Percentiles rank a stretch among this genome's conserved stretches.
These are phyloP conservation scores for Coemansia sp. DNA, from an alignment of 192 early-diverging fungal genomes.

Conservation along the genomic window DNA sequence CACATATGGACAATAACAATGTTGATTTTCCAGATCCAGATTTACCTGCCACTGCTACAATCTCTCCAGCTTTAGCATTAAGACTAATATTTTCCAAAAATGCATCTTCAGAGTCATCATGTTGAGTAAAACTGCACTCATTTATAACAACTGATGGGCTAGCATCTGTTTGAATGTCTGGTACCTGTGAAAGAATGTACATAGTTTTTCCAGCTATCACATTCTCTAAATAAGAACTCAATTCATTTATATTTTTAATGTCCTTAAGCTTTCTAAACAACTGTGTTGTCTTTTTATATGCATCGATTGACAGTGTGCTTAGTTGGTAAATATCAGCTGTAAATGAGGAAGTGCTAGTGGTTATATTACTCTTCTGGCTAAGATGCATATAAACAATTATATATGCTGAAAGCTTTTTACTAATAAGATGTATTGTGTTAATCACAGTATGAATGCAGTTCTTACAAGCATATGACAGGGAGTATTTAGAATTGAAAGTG, in stretches of 20 bases:
- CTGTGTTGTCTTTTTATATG: neutral
- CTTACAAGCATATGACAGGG: too few relatives aligned
- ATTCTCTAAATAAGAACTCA: too few relatives aligned
- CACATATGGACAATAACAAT: constrained; percentile 50
- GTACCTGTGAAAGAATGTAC: neutral
- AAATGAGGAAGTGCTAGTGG: neutral
- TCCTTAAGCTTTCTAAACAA: neutral
- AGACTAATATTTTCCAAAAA: constrained; percentile 3
- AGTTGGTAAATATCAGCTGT: constrained; percentile 18
- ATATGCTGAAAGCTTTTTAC: neutral
- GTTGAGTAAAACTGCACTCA: neutral
- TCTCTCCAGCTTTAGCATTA: constrained; percentile 10
- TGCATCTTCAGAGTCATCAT: constrained; percentile 8
- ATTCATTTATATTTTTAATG: neutral
- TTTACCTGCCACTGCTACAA: constrained; percentile 52
- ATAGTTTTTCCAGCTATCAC: neutral
- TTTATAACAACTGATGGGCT: neutral
- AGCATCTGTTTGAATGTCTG: constrained; percentile 5
- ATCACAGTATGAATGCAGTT: too few relatives aligned
- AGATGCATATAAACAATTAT: constrained; percentile 11
- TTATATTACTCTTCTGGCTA: neutral
- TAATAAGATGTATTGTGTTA: too few relatives aligned
- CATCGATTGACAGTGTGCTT: neutral
- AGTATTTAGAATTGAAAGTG: too few relatives aligned
- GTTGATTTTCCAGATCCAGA: constrained; percentile 61